phyloP scores from a whole-genome alignment of 148 eudicot species.

The Linanthus parryae region DNA sequence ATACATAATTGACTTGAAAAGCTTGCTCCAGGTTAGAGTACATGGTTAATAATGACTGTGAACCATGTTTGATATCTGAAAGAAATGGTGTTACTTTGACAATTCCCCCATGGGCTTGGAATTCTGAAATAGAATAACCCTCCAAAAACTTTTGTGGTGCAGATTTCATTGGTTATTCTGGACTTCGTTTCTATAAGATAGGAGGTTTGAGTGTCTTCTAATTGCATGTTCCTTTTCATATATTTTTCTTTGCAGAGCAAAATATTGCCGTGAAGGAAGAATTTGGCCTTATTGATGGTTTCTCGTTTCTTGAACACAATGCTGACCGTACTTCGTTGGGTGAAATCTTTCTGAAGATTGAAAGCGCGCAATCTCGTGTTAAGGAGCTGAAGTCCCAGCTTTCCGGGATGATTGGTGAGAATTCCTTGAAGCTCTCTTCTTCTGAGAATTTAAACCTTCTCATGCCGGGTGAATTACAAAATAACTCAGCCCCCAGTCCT shows the following conservation, averaged over 20 bases:
- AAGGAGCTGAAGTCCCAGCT: conserved; percentile 48
- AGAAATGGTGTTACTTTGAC: too few relatives aligned
- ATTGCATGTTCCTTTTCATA: neutral
- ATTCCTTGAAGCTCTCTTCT: conserved; percentile 57
- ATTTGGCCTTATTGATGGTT: conserved; percentile 35
- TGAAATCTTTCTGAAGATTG: conserved; percentile 58
- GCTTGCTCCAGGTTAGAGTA: neutral
- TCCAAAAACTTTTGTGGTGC: too few relatives aligned
- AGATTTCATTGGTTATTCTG: too few relatives aligned
- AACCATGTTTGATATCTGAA: too few relatives aligned
- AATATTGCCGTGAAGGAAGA: conserved; percentile 32
- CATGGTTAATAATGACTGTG: too few relatives aligned
- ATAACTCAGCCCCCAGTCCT: conserved; percentile 71
- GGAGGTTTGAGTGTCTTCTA: too few relatives aligned
- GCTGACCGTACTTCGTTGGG: conserved; percentile 44
- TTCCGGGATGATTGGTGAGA: conserved; percentile 41
- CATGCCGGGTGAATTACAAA: conserved; percentile 52
- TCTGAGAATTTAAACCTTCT: conserved; percentile 70
- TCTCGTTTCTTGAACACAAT: conserved; percentile 22
- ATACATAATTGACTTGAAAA: neutral
- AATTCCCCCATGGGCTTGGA: too few relatives aligned
- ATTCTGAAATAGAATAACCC: too few relatives aligned
- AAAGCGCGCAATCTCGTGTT: conserved; percentile 46
- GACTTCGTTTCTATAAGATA: too few relatives aligned
- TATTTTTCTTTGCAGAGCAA: conserved; percentile 24